These are phyloP conservation scores for Lobosporangium transversale DNA, from an alignment of 192 early-diverging fungal species.

Conservation along the genomic window DNA sequence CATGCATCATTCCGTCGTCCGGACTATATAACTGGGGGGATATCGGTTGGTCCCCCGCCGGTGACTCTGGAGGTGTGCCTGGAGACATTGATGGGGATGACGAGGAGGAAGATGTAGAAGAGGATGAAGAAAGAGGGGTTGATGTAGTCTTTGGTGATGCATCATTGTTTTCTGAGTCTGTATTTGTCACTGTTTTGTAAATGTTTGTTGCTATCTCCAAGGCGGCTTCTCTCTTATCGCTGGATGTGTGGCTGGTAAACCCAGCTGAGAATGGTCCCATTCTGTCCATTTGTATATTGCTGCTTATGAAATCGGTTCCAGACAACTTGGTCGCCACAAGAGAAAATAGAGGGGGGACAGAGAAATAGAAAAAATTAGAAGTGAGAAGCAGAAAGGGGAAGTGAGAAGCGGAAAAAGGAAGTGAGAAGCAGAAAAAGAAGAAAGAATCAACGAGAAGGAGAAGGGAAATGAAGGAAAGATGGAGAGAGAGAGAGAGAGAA, in stretches of 20 bases:
- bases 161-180: conserved; percentile 6
- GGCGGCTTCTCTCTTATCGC: neutral
- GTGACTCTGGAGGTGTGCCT: neutral
- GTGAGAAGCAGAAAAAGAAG: no score
- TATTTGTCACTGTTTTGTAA: neutral
- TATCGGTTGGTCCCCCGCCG: neutral
- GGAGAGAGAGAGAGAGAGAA: neutral
- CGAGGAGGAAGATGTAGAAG: conserved; percentile 20
- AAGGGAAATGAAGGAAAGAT: neutral
- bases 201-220: conserved; percentile 7
- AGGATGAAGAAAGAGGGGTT: neutral
- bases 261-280: no score
- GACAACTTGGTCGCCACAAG: no score
- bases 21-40: neutral
- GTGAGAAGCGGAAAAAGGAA: neutral
- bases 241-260: neutral
- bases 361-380: neutral
- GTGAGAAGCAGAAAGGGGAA: neutral
- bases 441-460: neutral
- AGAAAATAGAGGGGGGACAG: neutral
- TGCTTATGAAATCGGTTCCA: no score
- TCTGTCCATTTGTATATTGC: no score
- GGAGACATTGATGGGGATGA: conserved; percentile 15
- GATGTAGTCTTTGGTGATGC: conserved; percentile 3
- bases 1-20: neutral